A percentile compares a stretch with the other conserved stretches of the same genome.
Conservation (phyloP, 352 stramenopile genomes). For the Phytophthora pini region DNA sequence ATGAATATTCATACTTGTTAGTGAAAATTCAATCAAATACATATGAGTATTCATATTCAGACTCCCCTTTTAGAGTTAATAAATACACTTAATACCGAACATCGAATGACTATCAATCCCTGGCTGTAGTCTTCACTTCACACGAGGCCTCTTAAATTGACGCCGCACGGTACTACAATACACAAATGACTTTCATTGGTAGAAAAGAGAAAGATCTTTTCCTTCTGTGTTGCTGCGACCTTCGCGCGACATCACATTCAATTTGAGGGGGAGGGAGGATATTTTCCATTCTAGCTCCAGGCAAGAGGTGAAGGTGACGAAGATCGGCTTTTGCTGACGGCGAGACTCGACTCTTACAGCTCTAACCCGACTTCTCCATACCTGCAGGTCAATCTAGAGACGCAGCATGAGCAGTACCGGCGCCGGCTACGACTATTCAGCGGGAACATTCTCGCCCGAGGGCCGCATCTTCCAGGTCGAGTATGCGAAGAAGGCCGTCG, state of each 20-base stretch:
- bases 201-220: constrained; percentile 19
- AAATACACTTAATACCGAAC: too few species aligned
- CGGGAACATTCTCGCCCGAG: constrained; percentile 97
- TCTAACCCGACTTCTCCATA: constrained; percentile 2
- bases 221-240: constrained; percentile 7
- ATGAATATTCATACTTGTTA: too few species aligned
- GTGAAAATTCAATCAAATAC: too few species aligned
- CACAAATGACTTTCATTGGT: background rate
- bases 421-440: constrained; percentile 89
- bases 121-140: too few species aligned
- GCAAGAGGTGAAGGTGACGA: constrained; percentile 26
- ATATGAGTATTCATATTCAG: too few species aligned
- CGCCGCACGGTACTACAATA: background rate
- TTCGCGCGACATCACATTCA: constrained; percentile 16
- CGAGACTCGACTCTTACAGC: too few species aligned
- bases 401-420: constrained; percentile 84
- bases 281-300: constrained; percentile 29
- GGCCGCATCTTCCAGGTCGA: constrained; percentile 99
- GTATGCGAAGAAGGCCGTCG: constrained; percentile 98
- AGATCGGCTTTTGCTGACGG: constrained; percentile 15
- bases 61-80: too few species aligned
- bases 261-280: constrained; percentile 28
- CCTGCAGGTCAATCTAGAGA: constrained; percentile 13
- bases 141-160: background rate
- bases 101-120: too few species aligned